These are phyloP conservation scores for Pachysandra terminalis DNA, from an alignment of 164 flowering plant species.

Conservation along the genomic window DNA sequence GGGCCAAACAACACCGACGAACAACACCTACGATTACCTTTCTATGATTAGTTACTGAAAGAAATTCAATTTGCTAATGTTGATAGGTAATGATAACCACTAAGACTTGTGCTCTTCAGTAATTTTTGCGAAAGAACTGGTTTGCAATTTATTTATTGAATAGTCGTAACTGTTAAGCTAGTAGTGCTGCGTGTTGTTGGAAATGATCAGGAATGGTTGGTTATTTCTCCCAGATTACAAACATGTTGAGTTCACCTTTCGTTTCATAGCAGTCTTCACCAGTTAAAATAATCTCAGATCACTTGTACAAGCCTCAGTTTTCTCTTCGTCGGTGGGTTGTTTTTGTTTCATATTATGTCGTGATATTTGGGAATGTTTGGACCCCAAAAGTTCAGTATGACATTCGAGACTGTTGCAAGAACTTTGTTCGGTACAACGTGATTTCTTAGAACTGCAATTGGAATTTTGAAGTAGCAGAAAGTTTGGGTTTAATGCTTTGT, in stretches of 20 bases:
- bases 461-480: background rate
- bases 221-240: background rate
- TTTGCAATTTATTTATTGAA: constrained; percentile 2
- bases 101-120: constrained; percentile 1
- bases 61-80: background rate
- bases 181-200: constrained; percentile 1
- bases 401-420: background rate
- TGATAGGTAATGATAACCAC: background rate
- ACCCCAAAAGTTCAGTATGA: too few species aligned
- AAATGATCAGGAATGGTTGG: background rate
- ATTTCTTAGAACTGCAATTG: background rate
- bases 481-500: background rate
- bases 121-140: background rate
- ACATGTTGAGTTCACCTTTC: background rate
- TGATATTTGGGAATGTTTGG: background rate
- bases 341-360: background rate
- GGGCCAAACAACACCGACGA: background rate
- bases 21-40: background rate
- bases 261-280: background rate
- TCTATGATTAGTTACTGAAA: background rate
- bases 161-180: background rate
- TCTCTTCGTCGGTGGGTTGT: background rate
- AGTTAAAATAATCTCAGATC: background rate
- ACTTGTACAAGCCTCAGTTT: background rate
- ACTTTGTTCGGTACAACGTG: background rate